Evolutionary conservation across 768 basidiomycete species (phyloP), one percentile per base, ranked within the genome.

Genomic region (Cystobasidium tubakii): DNA sequence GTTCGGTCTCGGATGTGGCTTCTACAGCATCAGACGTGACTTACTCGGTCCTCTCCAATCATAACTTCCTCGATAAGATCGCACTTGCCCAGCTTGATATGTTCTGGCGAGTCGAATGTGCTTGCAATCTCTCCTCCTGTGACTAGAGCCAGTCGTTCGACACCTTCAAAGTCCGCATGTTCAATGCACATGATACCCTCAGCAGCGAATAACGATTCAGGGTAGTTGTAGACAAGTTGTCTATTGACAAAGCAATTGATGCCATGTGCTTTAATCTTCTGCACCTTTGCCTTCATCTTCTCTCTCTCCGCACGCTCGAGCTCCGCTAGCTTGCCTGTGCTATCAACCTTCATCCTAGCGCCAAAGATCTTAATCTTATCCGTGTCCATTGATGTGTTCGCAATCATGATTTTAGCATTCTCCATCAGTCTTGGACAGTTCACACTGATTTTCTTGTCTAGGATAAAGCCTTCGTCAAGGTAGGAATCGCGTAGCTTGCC

Each of bases 361-460:
- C 96, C 96, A 75, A 99, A 99, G 75, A 99, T 89, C 83, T 99
- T 99, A 85, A 98, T 96, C 82, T 99, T 99, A 83, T 99, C 96
- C 31, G 96, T 99, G 83, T 99, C 96, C 96, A 98, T 98, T 1
- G 96, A 91, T n/a, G 96, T 99, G 79, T 98, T 98, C 65, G 95
- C 92, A 75, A 99, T 94, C 75, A 99, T 83, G 76, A 98, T 98
- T 81, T 91, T 97, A 25, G 87, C 94, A 77, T 94, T 94, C 80
- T 96, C 91, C 78, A 97, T 84, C 46, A 91, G 87, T 82, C 97
- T 97, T 3, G 95, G 93, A 34, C 91, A 93, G 83, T 95, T 95
- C 25, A 90, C 89, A 12, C 90, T 90, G 71, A 98, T 95, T 10
- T 87, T 85, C 84, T 99, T 99, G 83, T 98, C 93, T 31, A 99